Percentiles rank a stretch among this genome's conserved stretches.
These are phyloP conservation scores for Neopestalotiopsis sp. DNA, from an alignment of 2,329 filamentous ascomycete genomes.

Conservation along the genomic window DNA sequence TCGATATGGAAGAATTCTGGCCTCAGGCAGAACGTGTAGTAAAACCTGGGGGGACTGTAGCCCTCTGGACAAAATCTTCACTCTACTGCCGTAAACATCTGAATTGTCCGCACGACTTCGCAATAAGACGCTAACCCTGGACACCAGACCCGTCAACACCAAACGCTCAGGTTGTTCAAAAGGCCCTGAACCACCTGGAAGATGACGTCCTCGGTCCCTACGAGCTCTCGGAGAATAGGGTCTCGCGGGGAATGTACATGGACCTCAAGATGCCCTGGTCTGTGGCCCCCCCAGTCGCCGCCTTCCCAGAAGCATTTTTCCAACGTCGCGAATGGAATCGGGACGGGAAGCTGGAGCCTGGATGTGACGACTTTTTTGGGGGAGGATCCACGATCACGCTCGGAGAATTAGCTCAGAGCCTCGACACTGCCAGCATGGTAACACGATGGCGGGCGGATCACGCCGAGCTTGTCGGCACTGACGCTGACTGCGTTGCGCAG, in stretches of 20 bases:
- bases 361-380: slow-evolving; percentile 34
- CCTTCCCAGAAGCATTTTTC: slow-evolving; percentile 32
- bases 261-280: slow-evolving; percentile 51
- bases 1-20: slow-evolving; percentile 54
- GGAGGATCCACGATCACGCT: slow-evolving; percentile 28
- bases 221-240: slow-evolving; percentile 41
- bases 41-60: slow-evolving; percentile 54
- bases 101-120: background rate
- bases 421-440: slow-evolving; percentile 43
- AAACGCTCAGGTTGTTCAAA: slow-evolving; percentile 42
- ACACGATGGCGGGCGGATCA: slow-evolving; percentile 46
- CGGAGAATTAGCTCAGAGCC: slow-evolving; percentile 29
- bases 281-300: slow-evolving; percentile 7
- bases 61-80: slow-evolving; percentile 45
- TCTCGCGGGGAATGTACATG: slow-evolving; percentile 45
- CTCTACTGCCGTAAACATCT: slow-evolving; percentile 30
- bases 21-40: slow-evolving; percentile 46
- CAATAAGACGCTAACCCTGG: slow-evolving; percentile 20
- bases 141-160: slow-evolving; percentile 39
- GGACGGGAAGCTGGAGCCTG: slow-evolving; percentile 33
- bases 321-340: slow-evolving; percentile 42
- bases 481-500: slow-evolving; percentile 39
- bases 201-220: slow-evolving; percentile 42
- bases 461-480: slow-evolving; percentile 40
- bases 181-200: slow-evolving; percentile 42